These are phyloP conservation scores for Hyaloperonospora arabidopsidis DNA, from an alignment of 352 stramenopile species.

Conservation along the genomic window DNA sequence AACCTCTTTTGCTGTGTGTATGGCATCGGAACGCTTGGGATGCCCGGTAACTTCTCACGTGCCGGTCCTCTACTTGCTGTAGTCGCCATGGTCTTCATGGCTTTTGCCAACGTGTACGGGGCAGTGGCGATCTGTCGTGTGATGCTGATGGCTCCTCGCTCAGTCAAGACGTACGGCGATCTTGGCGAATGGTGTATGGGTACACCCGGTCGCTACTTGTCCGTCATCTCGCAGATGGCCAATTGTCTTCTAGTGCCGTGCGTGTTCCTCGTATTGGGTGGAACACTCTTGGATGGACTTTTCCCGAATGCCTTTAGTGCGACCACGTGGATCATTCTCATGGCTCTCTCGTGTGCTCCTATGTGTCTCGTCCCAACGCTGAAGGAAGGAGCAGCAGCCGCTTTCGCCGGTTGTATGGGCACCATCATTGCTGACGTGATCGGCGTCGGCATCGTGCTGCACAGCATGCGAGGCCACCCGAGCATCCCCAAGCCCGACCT, in stretches of 20 bases:
- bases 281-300: slow-evolving; percentile 30
- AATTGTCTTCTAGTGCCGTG: slow-evolving; percentile 38
- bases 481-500: slow-evolving; percentile 26
- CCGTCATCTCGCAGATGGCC: slow-evolving; percentile 30
- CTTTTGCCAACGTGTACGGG: slow-evolving; percentile 36
- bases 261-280: slow-evolving; percentile 41
- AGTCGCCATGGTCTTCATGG: slow-evolving; percentile 44
- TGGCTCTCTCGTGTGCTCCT: slow-evolving; percentile 29
- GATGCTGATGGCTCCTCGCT: slow-evolving; percentile 34
- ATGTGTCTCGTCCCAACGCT: slow-evolving; percentile 45
- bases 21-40: slow-evolving; percentile 50
- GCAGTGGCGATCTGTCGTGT: slow-evolving; percentile 35
- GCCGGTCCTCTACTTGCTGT: slow-evolving; percentile 30
- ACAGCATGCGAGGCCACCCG: slow-evolving; percentile 36
- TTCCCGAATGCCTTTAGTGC: slow-evolving; percentile 34
- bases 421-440: slow-evolving; percentile 42
- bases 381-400: slow-evolving; percentile 35
- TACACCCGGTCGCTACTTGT: slow-evolving; percentile 31
- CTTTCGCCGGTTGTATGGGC: slow-evolving; percentile 35
- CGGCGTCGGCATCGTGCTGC: slow-evolving; percentile 28
- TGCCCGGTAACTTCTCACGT: slow-evolving; percentile 44
- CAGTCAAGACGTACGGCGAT: slow-evolving; percentile 47
- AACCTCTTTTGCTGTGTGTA: slow-evolving; percentile 44
- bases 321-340: slow-evolving; percentile 41
- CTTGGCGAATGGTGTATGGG: slow-evolving; percentile 49